Base-by-base conservation (phyloP, 352 stramenopile species). In the Hyaloperonospora brassicae region DNA sequence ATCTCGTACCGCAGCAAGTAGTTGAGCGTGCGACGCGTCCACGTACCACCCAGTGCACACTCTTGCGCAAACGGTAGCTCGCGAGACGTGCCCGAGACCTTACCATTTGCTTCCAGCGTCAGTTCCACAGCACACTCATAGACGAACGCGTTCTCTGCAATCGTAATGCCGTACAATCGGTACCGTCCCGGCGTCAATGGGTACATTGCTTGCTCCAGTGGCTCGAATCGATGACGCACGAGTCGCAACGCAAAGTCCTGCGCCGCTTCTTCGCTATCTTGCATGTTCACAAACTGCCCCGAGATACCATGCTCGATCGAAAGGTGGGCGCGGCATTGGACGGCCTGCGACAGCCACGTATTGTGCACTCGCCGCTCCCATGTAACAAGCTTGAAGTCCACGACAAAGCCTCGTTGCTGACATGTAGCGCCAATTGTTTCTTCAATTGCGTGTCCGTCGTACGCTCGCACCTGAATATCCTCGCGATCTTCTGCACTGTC, bases 1-100 rank as follows among this genome's bases (percentile, higher is more conserved):
- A 79, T 75, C 23, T 63, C 43, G 59, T 86, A 88, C 57, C 73
- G 54, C 44, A 88, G 49, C 51, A 75, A 55, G 39, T 80, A 88
- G 42, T 57, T 66, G 13, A 86, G 13, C 9, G 70, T 49, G 34
- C 61, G 49, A 35, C 59, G 64, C 10, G 55, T 69, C 77, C 77
- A 88, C 47, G 66, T 64, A 7, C 77, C 77, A 10, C 57, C 46
- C 8, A 88, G 31, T 36, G 59, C 49, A 22, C 73, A 84, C 35
- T 77, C 62, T 53, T 84, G 74, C 2, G 64, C 61, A 48, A 80
- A 83, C 5, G 76, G 53, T n/a, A 80, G 40, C 40, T 86, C 75
- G 17, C 66, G 62, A 40, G 75, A 88, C 5, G 55, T 68, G 0
- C 77, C 77, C 1, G 56, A 62, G 8, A 84, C 50, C 42, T 64